phyloP scores from a whole-genome alignment of 345 rosid genomes.

The Populus davidiana region DNA sequence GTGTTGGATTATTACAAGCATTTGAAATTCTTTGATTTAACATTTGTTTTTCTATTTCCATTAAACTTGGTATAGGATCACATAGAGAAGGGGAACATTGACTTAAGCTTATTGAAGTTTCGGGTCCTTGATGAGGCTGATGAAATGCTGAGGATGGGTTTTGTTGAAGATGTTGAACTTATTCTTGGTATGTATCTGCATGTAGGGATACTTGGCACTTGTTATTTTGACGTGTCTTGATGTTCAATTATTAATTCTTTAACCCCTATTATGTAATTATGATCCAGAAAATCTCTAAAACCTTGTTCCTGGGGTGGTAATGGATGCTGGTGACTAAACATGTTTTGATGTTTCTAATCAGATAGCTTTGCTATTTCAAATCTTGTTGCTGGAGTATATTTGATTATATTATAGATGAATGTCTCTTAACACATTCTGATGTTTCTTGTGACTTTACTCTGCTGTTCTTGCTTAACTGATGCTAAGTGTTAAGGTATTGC shows the following conservation, averaged over 20 bases:
- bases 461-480: not conserved
- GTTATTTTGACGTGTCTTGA: not conserved
- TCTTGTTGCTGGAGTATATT: not conserved
- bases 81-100: slow-evolving; percentile 66
- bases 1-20: not conserved
- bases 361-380: not conserved
- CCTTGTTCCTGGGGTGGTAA: not conserved
- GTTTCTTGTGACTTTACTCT: not conserved
- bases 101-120: slow-evolving; percentile 62
- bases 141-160: slow-evolving; percentile 98
- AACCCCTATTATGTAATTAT: not conserved
- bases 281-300: not conserved
- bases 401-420: not conserved
- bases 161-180: slow-evolving; percentile 93
- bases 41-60: not conserved
- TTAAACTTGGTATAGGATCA: slow-evolving; percentile 57
- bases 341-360: not conserved
- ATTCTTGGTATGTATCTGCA: slow-evolving; percentile 60
- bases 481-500: not conserved
- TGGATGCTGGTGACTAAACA: not conserved
- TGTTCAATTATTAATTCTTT: not conserved
- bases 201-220: not conserved
- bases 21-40: not conserved
- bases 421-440: not conserved
- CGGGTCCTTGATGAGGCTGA: slow-evolving; percentile 99